Percentiles rank a stretch among this genome's conserved stretches.
phyloP scores from a whole-genome alignment of 768 basidiomycete species.

The Tricholoma sp. region DNA sequence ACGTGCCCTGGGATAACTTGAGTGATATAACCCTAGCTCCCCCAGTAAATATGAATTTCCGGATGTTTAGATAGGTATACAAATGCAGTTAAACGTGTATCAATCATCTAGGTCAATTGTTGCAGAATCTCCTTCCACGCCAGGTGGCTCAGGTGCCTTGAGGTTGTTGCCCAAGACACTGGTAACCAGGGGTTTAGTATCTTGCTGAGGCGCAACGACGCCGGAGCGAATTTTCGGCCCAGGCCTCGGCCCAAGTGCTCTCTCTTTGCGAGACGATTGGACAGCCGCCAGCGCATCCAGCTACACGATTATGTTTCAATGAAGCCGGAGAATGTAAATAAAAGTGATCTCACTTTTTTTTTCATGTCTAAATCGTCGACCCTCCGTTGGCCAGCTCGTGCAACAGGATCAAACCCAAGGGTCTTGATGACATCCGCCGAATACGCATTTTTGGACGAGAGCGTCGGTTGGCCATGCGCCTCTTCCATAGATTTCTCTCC shows the following conservation, averaged over 20 bases:
- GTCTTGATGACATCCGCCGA: slow-evolving; percentile 63
- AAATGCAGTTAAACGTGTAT: neutral
- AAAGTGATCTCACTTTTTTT: slow-evolving; percentile 47
- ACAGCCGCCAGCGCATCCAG: slow-evolving; percentile 50
- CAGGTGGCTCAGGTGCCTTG: neutral
- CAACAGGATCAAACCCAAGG: slow-evolving; percentile 76
- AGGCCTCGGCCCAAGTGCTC: slow-evolving; percentile 57
- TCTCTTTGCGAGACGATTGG: slow-evolving; percentile 44
- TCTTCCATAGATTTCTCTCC: slow-evolving; percentile 11
- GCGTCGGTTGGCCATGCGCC: slow-evolving; percentile 4
- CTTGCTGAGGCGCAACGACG: slow-evolving; percentile 31
- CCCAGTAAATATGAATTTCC: neutral
- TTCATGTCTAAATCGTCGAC: slow-evolving; percentile 33
- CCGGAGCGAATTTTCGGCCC: slow-evolving; percentile 63
- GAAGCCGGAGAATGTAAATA: neutral
- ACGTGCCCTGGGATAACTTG: too few species aligned
- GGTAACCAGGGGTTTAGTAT: too few species aligned
- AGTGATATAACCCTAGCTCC: neutral
- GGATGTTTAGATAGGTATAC: neutral
- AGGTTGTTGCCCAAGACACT: neutral
- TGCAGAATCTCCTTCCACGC: slow-evolving; percentile 9
- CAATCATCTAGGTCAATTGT: slow-evolving; percentile 45
- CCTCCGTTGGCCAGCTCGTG: slow-evolving; percentile 44
- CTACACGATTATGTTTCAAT: slow-evolving; percentile 27
- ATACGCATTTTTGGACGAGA: slow-evolving; percentile 44